Base-by-base conservation (phyloP, 2,329 filamentous ascomycete genomes). In the Diaporthe ampelina region DNA sequence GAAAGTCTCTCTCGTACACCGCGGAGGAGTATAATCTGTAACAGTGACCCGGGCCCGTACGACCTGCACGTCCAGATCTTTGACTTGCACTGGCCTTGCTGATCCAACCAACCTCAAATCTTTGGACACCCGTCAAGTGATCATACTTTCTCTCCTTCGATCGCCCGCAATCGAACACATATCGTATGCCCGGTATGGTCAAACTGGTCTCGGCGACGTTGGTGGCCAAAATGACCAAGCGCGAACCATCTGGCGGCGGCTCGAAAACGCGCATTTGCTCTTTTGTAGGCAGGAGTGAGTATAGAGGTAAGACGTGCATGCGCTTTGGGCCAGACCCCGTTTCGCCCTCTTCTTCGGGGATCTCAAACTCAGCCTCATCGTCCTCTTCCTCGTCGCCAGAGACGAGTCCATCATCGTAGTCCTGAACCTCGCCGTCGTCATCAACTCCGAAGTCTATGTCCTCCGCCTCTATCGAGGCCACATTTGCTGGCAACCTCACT, bases 201-300 rank as follows among this genome's bases (percentile, higher is more conserved):
- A 99, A 88, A 90, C 94, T 97, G 0, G 97, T 99, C 83, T 99
- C 97, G 0, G 97, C 97, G 58, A 99, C 95, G 83, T 99, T 99
- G 57, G 97, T 99, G 0, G 97, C 95, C 54, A 99, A 85, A 5
- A 99, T 93, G 69, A 99, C 94, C 32, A 97, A 89, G 11, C 97
- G 91, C 11, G 94, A 94, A 21, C 94, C 94, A 72, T 95, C 93
- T 0, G 96, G 95, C 0, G 94, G 91, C 0, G 93, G 88, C 76
- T 98, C 93, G 79, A 99, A 99, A 13, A 99, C 95, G 74, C 91
- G 91, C 81, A 98, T 89, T 83, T 99, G 97, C 79, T 98, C 95
- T 78, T 92, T 93, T 3, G 95, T 97, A 0, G 96, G 94, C 0
- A 99, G 87, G 70, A 98, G 90, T 3, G 97, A 98, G 84, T 98